phyloP scores from a whole-genome alignment of 371 early-diverging fungal species.

The Mortierella polycephala region DNA sequence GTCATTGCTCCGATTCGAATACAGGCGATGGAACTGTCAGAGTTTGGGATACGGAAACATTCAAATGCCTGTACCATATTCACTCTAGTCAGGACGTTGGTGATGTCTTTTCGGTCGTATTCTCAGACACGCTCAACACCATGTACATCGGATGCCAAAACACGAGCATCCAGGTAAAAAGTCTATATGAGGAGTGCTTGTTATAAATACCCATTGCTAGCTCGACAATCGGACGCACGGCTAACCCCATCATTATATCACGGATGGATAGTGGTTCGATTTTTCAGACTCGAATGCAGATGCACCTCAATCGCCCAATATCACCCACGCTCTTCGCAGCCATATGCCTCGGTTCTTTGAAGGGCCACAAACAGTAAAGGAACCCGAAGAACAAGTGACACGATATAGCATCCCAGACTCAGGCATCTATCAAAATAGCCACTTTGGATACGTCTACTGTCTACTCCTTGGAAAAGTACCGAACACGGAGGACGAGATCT shows the following conservation, averaged over 20 bases:
- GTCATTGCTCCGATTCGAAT: not conserved
- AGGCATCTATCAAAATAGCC: conserved; percentile 71
- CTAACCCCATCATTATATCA: not conserved
- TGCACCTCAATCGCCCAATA: conserved; percentile 57
- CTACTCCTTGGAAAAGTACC: conserved; percentile 67
- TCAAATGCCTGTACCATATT: conserved; percentile 71
- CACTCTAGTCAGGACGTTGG: conserved; percentile 82
- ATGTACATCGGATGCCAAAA: conserved; percentile 85
- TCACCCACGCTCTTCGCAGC: conserved; percentile 55
- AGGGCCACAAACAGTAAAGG: conserved; percentile 19
- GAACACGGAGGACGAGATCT: conserved; percentile 64
- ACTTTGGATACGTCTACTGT: conserved; percentile 83
- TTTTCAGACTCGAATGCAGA: conserved; percentile 60
- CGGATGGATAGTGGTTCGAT: conserved; percentile 64
- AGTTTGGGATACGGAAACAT: conserved; percentile 75
- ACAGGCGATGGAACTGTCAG: conserved; percentile 77
- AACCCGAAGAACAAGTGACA: conserved; percentile 57
- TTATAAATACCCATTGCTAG: not conserved
- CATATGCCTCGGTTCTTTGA: conserved; percentile 60
- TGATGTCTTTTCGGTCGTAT: conserved; percentile 78
- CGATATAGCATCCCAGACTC: conserved; percentile 67
- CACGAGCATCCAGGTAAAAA: conserved; percentile 79
- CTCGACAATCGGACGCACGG: not conserved
- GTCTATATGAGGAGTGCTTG: not conserved
- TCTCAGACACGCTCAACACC: conserved; percentile 61